Percentiles rank a stretch among this genome's conserved stretches.
Evolutionary conservation across 2,329 filamentous ascomycete genomes (phyloP).

Genomic region (Dactylellina sp.): DNA sequence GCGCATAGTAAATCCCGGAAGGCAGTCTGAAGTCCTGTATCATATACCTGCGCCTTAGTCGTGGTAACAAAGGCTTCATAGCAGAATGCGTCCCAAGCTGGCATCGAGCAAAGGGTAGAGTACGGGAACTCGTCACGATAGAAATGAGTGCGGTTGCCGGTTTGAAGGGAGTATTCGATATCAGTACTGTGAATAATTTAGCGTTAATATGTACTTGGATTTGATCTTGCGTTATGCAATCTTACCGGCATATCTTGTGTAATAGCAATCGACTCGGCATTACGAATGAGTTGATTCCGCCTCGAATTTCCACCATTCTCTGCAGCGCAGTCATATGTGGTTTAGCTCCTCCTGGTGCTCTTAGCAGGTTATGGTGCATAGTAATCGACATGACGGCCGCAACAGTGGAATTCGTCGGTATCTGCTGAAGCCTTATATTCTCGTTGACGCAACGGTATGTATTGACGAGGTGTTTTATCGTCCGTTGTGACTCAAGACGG

Average conservation of each 20-base stretch:
- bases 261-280: slow-evolving; percentile 14
- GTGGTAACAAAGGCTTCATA: slow-evolving; percentile 32
- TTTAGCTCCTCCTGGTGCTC: slow-evolving; percentile 28
- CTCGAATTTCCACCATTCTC: slow-evolving; percentile 32
- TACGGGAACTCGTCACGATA: slow-evolving; percentile 50
- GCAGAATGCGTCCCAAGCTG: slow-evolving; percentile 1
- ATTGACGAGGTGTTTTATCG: slow-evolving; percentile 31
- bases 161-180: slow-evolving; percentile 43
- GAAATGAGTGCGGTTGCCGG: slow-evolving; percentile 27
- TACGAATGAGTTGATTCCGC: slow-evolving; percentile 24
- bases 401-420: slow-evolving; percentile 32
- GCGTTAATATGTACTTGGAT: not conserved
- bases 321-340: slow-evolving; percentile 40
- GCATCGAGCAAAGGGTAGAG: slow-evolving; percentile 12
- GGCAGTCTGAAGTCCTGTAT: slow-evolving; percentile 8
- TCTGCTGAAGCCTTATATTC: slow-evolving; percentile 18
- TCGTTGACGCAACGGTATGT: slow-evolving; percentile 45
- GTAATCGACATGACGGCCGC: slow-evolving; percentile 51
- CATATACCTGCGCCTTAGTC: slow-evolving; percentile 17
- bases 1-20: slow-evolving; percentile 37
- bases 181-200: slow-evolving; percentile 32
- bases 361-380: slow-evolving; percentile 48
- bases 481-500: slow-evolving; percentile 17
- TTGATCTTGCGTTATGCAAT: not conserved
- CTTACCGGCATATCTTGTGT: slow-evolving; percentile 51